Base-by-base conservation (phyloP, 805 yeast genomes). In the Sugiyamaella marilandica region DNA sequence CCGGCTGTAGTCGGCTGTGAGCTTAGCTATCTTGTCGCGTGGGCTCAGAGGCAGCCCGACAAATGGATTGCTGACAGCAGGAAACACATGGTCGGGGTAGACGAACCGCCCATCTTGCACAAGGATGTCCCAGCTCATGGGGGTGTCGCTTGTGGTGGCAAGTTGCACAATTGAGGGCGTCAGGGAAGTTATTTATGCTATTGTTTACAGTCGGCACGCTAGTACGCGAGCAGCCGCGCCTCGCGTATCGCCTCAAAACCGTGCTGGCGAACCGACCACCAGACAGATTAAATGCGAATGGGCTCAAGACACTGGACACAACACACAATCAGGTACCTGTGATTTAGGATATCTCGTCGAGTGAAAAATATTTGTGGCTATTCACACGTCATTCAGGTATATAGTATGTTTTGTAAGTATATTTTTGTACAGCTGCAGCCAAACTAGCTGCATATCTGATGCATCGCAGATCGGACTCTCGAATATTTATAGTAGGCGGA, bases 21-120 rank as follows among this genome's bases (percentile, higher is more conserved):
- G 45, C n/a, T 55, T 50, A 18, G 43, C 47, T n/a, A 57, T 52
- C 49, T 59, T 60, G 14, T 56, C 59, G 16, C n/a, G 50, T 18
- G 59, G 65, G 14, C 43, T 24, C 45, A 53, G 16, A 1, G 65
- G 64, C 8, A 62, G 56, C 14, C 65, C 62, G 5, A 62, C 57
- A 43, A 61, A 61, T 26, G 64, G 60, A n/a, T 54, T 41, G 21
- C 43, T 36, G n/a, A 61, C 56, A 45, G 32, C 54, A 2, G 72
- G 72, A 45, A 68, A 68, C 43, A 68, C 52, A 29, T 49, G 35
- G 53, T 66, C 69, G 11, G 72, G 71, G 55, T 60, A 69, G 31
- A 2, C 36, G 41, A 68, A 68, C 52, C 19, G 24, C 21, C 43
- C 43, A 16, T 39, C 21, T 10, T 39, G 43, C 24, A 39, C 43